These are phyloP conservation scores for Cyberlindnera xylosilytica DNA, from an alignment of 805 yeast species.

Conservation along the genomic window DNA sequence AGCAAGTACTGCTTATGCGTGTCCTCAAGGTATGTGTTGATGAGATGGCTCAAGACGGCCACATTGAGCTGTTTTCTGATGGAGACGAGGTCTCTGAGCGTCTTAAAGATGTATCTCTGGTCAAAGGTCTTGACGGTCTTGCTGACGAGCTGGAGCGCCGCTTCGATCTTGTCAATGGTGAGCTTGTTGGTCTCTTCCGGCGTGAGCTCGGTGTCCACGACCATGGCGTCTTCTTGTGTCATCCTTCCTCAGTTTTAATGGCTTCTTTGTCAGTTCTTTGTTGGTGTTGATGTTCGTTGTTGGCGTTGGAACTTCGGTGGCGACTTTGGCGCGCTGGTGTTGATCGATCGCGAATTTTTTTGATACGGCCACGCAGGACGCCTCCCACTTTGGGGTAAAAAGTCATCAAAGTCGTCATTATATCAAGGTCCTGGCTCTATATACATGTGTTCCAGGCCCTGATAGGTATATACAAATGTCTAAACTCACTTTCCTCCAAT, in stretches of 20 bases:
- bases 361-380: neutral
- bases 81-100: conserved; percentile 76
- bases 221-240: conserved; percentile 25
- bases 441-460: neutral
- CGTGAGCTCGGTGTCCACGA: conserved; percentile 26
- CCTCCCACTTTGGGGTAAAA: no score
- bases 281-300: neutral
- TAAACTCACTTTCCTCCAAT: conserved; percentile 1
- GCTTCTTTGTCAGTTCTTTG: neutral
- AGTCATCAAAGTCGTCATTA: no score
- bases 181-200: conserved; percentile 31
- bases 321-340: neutral
- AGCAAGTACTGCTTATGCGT: conserved; percentile 42
- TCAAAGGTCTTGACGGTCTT: conserved; percentile 74
- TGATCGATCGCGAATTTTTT: neutral
- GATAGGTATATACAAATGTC: conserved; percentile 2
- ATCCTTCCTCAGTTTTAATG: conserved; percentile 4
- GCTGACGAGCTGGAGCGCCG: conserved; percentile 32
- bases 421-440: neutral
- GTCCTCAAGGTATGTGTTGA: conserved; percentile 54
- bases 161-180: conserved; percentile 31
- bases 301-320: neutral
- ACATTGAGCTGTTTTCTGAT: conserved; percentile 63
- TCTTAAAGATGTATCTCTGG: conserved; percentile 82
- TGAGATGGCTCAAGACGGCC: conserved; percentile 50